A percentile compares a stretch with the other conserved stretches of the same genome.
phyloP scores from a whole-genome alignment of 495 filamentous ascomycete genomes.

The Bryoglossum gracile region DNA sequence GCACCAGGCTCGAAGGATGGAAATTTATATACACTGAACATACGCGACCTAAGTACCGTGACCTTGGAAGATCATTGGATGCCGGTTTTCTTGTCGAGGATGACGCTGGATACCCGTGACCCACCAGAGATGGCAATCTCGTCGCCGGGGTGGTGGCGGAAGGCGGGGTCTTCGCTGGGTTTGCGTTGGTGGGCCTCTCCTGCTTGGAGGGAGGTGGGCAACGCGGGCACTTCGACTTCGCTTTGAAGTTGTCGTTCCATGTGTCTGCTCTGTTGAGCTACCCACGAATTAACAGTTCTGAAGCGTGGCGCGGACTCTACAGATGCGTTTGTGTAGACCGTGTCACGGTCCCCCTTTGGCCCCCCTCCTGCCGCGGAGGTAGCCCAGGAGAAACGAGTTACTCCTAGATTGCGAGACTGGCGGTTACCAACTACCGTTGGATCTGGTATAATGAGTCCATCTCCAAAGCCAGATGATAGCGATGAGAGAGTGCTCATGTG shows the following conservation, averaged over 20 bases:
- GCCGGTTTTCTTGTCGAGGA: constrained; percentile 22
- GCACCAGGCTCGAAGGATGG: constrained; percentile 19
- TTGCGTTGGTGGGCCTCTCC: constrained; percentile 14
- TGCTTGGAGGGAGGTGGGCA: constrained; percentile 12
- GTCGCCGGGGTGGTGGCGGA: constrained; percentile 22
- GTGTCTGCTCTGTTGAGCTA: constrained; percentile 43
- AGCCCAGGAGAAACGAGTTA: constrained; percentile 20
- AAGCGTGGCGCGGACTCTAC: constrained; percentile 46
- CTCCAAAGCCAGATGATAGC: constrained; percentile 47
- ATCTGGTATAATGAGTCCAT: constrained; percentile 38
- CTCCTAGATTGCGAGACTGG: constrained; percentile 3
- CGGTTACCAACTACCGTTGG: constrained; percentile 25
- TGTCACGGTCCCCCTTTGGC: constrained; percentile 16
- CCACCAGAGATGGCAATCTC: constrained; percentile 17
- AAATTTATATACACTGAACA: constrained; percentile 20
- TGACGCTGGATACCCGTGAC: constrained; percentile 20
- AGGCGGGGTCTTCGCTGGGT: constrained; percentile 18
- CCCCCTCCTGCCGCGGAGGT: constrained; percentile 1
- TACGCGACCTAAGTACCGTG: not conserved
- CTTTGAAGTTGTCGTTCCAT: constrained; percentile 14
- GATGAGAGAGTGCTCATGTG: constrained; percentile 40
- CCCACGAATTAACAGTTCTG: constrained; percentile 52
- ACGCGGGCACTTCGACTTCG: constrained; percentile 11
- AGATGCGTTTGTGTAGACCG: constrained; percentile 34
- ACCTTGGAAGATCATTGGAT: constrained; percentile 8